Evolutionary conservation across 1,139 yeast species (phyloP).

Genomic region (Kluyveromyces sp.): DNA sequence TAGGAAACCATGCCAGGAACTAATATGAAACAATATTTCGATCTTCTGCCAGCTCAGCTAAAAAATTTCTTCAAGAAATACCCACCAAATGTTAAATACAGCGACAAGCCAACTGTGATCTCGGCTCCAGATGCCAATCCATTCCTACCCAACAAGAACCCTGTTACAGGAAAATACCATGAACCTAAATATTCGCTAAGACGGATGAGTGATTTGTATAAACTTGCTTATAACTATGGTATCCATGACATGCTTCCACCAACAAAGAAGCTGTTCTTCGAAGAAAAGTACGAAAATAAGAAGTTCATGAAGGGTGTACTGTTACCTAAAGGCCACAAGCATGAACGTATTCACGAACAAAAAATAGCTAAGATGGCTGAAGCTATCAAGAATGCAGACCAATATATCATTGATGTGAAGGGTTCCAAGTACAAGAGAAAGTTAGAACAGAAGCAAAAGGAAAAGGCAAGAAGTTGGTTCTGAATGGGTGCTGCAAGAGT

Average conservation of each 20-base stretch:
- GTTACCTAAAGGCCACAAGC: constrained; percentile 71
- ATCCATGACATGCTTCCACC: constrained; percentile 73
- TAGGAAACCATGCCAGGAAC: constrained; percentile 23
- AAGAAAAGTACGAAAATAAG: constrained; percentile 66
- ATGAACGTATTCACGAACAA: constrained; percentile 62
- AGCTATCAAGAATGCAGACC: constrained; percentile 70
- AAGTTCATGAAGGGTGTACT: constrained; percentile 71
- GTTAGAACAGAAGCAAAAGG: constrained; percentile 41
- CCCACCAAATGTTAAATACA: constrained; percentile 81
- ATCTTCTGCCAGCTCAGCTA: constrained; percentile 61
- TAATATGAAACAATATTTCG: constrained; percentile 31
- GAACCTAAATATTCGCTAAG: constrained; percentile 74
- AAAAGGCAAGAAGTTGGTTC: constrained; percentile 44
- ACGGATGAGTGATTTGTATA: constrained; percentile 78
- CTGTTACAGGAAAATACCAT: constrained; percentile 69
- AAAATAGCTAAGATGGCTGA: constrained; percentile 54
- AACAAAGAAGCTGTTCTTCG: constrained; percentile 62
- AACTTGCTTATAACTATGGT: constrained; percentile 77
- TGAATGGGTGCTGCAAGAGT: constrained; percentile 7
- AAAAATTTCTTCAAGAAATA: constrained; percentile 71
- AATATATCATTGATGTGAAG: constrained; percentile 56
- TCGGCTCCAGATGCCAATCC: constrained; percentile 75
- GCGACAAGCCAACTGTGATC: constrained; percentile 56
- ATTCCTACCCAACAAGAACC: constrained; percentile 77
- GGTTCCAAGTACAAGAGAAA: constrained; percentile 53